Evolutionary conservation across 495 filamentous ascomycete genomes (phyloP).

Genomic region (Pseudoneurospora amorphoporcata): DNA sequence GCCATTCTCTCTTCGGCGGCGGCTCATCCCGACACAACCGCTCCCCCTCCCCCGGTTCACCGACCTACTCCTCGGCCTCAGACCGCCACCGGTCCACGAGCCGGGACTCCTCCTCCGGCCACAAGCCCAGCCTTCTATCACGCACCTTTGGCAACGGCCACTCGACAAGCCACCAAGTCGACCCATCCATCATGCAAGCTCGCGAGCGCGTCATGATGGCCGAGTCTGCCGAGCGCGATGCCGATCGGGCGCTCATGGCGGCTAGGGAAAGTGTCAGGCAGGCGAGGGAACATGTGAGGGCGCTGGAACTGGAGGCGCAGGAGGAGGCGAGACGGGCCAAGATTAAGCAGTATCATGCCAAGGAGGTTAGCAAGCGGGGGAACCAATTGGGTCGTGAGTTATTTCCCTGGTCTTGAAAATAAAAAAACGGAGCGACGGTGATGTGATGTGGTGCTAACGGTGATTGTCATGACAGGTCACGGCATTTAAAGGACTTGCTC

Average conservation of each 20-base stretch:
- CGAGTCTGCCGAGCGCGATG: slow-evolving; percentile 50
- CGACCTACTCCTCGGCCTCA: slow-evolving; percentile 17
- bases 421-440: background rate
- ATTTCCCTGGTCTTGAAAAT: background rate
- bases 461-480: background rate
- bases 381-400: slow-evolving; percentile 55
- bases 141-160: slow-evolving; percentile 35
- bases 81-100: slow-evolving; percentile 8
- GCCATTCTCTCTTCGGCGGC: slow-evolving; percentile 31
- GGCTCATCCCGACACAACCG: slow-evolving; percentile 17
- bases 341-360: slow-evolving; percentile 57
- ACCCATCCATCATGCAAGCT: slow-evolving; percentile 48
- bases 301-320: slow-evolving; percentile 51
- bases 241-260: slow-evolving; percentile 48
- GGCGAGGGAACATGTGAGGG: slow-evolving; percentile 51
- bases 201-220: slow-evolving; percentile 47
- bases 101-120: slow-evolving; percentile 1
- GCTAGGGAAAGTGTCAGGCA: slow-evolving; percentile 48
- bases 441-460: background rate
- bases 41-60: slow-evolving; percentile 26
- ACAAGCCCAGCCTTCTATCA: slow-evolving; percentile 26
- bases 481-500: background rate
- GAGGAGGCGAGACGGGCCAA: slow-evolving; percentile 50
- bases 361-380: slow-evolving; percentile 52
- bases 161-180: slow-evolving; percentile 30